phyloP scores from a whole-genome alignment of 495 filamentous ascomycete genomes.

The Pyrenula massariospora region DNA sequence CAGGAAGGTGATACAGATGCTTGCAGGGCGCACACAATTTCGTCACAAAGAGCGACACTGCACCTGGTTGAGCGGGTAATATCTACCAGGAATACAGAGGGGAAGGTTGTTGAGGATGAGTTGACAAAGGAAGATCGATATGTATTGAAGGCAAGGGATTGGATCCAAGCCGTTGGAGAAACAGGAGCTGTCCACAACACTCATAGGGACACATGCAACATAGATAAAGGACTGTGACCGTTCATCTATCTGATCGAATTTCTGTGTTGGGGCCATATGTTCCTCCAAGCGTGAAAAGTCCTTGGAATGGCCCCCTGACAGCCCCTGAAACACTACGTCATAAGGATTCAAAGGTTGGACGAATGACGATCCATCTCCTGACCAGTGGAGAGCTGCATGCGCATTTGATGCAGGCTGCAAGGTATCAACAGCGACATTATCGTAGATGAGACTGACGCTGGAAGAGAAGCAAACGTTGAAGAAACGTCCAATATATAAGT shows the following conservation, averaged over 20 bases:
- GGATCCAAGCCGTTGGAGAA: background rate
- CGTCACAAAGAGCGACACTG: background rate
- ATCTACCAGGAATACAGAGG: background rate
- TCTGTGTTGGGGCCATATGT: background rate
- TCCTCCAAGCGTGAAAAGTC: background rate
- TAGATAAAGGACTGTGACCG: no score
- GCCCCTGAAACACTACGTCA: background rate
- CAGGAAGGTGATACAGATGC: background rate
- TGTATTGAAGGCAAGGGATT: background rate
- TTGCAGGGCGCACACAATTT: background rate
- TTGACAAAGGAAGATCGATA: background rate
- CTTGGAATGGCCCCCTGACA: background rate
- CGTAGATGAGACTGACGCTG: no score
- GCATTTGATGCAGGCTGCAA: no score
- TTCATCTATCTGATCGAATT: no score
- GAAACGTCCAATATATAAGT: no score
- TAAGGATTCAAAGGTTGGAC: background rate
- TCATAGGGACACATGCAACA: no score
- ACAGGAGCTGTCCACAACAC: no score
- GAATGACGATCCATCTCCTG: background rate
- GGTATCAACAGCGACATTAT: no score
- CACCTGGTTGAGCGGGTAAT: background rate
- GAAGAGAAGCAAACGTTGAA: no score
- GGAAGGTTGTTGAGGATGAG: background rate
- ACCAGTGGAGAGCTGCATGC: background rate